A percentile compares a stretch with the other conserved stretches of the same genome.
Conservation (phyloP, 1,284 basidiomycete genomes). For the Peniophora sp. region DNA sequence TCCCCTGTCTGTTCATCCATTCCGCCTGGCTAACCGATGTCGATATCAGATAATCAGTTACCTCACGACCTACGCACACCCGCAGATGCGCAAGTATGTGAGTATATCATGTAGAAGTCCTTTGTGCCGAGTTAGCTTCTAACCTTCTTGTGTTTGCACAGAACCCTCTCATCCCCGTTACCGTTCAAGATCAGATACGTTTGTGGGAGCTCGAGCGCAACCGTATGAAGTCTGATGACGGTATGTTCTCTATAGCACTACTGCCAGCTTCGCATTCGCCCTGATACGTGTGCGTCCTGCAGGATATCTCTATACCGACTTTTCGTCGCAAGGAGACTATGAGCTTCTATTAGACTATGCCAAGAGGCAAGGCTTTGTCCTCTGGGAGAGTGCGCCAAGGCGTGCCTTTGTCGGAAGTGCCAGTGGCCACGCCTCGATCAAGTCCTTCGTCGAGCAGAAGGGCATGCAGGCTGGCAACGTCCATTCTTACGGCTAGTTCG, state of each 20-base stretch:
- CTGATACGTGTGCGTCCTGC: too few species aligned
- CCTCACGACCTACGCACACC: constrained; percentile 89
- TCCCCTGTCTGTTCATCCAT: constrained; percentile 6
- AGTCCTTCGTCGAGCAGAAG: constrained; percentile 66
- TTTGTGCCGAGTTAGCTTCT: background rate
- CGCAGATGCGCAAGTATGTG: constrained; percentile 95
- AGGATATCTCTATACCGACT: constrained; percentile 87
- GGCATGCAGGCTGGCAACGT: too few species aligned
- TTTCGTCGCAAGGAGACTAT: constrained; percentile 82
- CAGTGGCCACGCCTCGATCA: constrained; percentile 75
- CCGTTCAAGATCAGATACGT: constrained; percentile 96
- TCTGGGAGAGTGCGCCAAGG: constrained; percentile 68
- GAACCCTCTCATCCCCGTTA: constrained; percentile 89
- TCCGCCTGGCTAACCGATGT: background rate
- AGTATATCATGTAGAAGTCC: constrained; percentile 16
- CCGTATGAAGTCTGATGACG: constrained; percentile 80
- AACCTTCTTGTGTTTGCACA: constrained; percentile 20
- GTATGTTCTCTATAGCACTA: constrained; percentile 30
- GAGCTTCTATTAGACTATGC: constrained; percentile 85
- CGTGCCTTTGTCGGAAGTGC: constrained; percentile 80
- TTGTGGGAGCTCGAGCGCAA: constrained; percentile 98
- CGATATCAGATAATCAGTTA: constrained; percentile 84
- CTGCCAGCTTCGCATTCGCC: background rate
- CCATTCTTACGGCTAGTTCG: too few species aligned
- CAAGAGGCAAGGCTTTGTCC: constrained; percentile 69